These are phyloP conservation scores for Trichoderma sp. DNA, from an alignment of 2,329 filamentous ascomycete species.

Conservation along the genomic window DNA sequence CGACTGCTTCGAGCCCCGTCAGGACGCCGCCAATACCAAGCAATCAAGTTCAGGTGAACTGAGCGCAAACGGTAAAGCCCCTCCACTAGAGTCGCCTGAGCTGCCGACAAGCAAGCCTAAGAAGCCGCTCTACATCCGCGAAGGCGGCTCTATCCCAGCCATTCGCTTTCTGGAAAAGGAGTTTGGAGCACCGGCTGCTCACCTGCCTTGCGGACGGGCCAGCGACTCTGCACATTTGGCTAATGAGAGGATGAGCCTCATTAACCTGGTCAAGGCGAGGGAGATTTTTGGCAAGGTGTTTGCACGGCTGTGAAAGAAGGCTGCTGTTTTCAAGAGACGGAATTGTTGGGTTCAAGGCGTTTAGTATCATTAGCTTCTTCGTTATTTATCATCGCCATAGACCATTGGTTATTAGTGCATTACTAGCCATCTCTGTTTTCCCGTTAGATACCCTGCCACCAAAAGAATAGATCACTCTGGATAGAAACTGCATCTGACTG, in stretches of 20 bases:
- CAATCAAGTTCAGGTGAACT: background rate
- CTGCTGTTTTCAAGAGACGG: background rate
- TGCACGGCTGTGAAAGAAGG: slow-evolving; percentile 56
- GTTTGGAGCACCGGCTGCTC: slow-evolving; percentile 86
- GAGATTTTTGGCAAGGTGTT: slow-evolving; percentile 93
- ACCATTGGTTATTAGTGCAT: background rate
- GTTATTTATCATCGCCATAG: background rate
- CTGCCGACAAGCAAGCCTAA: slow-evolving; percentile 42
- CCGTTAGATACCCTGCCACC: slow-evolving; percentile 19
- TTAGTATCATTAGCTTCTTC: background rate
- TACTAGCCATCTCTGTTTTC: background rate
- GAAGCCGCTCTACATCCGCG: slow-evolving; percentile 88
- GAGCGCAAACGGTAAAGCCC: slow-evolving; percentile 28
- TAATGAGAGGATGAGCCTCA: slow-evolving; percentile 86
- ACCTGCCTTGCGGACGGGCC: slow-evolving; percentile 91
- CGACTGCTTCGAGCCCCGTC: slow-evolving; percentile 48
- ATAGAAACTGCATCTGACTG: background rate
- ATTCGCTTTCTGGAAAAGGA: slow-evolving; percentile 95
- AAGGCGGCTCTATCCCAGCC: slow-evolving; percentile 92
- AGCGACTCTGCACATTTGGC: slow-evolving; percentile 93
- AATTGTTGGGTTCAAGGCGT: background rate
- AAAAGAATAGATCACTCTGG: background rate
- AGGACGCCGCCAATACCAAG: background rate
- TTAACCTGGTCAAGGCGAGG: slow-evolving; percentile 87
- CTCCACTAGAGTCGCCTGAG: slow-evolving; percentile 24